phyloP scores from a whole-genome alignment of 1,284 basidiomycete species.

The Ganoderma multipileum region DNA sequence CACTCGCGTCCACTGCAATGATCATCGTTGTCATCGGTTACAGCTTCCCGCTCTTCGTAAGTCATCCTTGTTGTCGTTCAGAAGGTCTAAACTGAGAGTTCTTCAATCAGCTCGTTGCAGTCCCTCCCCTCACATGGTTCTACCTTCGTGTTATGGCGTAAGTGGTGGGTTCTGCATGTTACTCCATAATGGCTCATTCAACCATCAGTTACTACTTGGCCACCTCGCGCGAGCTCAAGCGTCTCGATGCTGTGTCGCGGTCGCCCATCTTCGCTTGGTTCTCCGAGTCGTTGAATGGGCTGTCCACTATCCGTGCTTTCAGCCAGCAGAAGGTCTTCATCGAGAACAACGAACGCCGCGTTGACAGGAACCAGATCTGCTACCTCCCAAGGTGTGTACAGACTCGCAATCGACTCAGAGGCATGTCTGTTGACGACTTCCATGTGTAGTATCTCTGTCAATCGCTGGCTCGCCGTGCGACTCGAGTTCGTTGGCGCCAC shows the following conservation, averaged over 20 bases:
- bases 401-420: too few relatives aligned
- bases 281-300: slow-evolving; percentile 85
- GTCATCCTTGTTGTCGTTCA: slow-evolving; percentile 11
- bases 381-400: slow-evolving; percentile 57
- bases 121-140: slow-evolving; percentile 79
- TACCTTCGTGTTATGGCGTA: slow-evolving; percentile 82
- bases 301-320: slow-evolving; percentile 89
- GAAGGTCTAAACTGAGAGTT: neutral
- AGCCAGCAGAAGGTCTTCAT: slow-evolving; percentile 78
- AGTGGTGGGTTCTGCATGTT: slow-evolving; percentile 31
- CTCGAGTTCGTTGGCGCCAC: slow-evolving; percentile 86
- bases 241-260: slow-evolving; percentile 88
- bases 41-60: slow-evolving; percentile 81
- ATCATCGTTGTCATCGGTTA: slow-evolving; percentile 83
- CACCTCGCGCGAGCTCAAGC: slow-evolving; percentile 91
- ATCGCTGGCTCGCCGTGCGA: slow-evolving; percentile 82
- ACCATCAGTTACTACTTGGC: slow-evolving; percentile 82
- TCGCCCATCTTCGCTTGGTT: slow-evolving; percentile 94
- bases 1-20: slow-evolving; percentile 64
- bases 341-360: slow-evolving; percentile 77
- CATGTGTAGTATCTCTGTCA: slow-evolving; percentile 63
- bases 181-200: neutral
- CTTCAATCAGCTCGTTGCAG: slow-evolving; percentile 57
- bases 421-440: neutral
- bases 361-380: slow-evolving; percentile 87